Evolutionary conservation across 2,329 filamentous ascomycete genomes (phyloP).

Genomic region (Cladophialophora bantiana): DNA sequence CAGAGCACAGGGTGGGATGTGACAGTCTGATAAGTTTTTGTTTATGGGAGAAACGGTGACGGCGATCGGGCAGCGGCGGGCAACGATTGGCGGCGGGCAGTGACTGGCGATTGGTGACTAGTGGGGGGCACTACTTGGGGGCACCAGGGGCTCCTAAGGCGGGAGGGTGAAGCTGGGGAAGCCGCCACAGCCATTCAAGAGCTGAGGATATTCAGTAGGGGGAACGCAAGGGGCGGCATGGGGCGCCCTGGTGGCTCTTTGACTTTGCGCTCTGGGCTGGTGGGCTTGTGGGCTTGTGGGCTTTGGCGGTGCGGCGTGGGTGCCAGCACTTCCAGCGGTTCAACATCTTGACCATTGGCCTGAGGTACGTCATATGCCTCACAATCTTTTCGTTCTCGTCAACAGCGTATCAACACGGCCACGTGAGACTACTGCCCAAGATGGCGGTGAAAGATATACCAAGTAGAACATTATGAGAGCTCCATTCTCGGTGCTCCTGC

Average conservation of each 20-base stretch:
- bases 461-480: background rate
- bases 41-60: constrained; percentile 3
- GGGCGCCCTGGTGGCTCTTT: background rate
- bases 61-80: constrained; percentile 14
- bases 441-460: constrained; percentile 16
- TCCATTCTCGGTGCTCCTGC: background rate
- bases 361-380: constrained; percentile 6
- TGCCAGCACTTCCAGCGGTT: constrained; percentile 5
- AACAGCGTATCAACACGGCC: constrained; percentile 10
- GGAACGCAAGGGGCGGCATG: background rate
- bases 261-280: background rate
- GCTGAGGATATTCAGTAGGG: background rate
- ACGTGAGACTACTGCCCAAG: constrained; percentile 10
- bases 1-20: constrained; percentile 17
- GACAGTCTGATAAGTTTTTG: constrained; percentile 22
- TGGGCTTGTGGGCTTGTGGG: no score
- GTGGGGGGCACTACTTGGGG: background rate
- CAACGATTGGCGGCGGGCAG: constrained; percentile 11
- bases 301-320: background rate
- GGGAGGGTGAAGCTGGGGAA: constrained; percentile 13
- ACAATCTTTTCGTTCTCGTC: background rate
- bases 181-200: constrained; percentile 7
- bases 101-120: background rate
- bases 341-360: constrained; percentile 14
- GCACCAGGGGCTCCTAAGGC: background rate